These are phyloP conservation scores for Naegleria gruberi DNA, from an alignment of 208 protist genomes.

Conservation along the genomic window DNA sequence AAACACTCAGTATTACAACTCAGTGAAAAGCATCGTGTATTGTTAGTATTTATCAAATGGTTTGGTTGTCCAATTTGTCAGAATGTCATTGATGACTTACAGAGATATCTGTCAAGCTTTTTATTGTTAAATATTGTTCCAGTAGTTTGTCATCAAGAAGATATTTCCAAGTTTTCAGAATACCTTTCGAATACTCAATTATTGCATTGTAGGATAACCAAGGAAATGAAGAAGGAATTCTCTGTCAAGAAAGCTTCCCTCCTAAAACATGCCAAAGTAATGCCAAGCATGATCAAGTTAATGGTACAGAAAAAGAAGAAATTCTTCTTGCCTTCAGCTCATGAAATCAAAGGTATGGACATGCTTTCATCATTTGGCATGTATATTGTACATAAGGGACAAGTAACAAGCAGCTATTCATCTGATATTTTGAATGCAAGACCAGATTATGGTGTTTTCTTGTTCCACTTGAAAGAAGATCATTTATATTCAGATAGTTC, in stretches of 20 bases:
- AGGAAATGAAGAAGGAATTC: background rate
- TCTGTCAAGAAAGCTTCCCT: background rate
- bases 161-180: background rate
- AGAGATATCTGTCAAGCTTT: background rate
- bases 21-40: background rate
- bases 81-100: background rate
- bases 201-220: background rate
- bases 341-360: background rate
- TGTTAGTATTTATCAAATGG: background rate
- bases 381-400: background rate
- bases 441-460: background rate
- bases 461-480: background rate
- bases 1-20: background rate
- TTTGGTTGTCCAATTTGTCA: background rate
- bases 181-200: background rate
- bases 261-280: background rate
- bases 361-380: background rate
- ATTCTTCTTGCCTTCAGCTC: background rate
- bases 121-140: background rate
- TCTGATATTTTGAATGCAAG: background rate
- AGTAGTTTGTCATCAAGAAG: background rate
- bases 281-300: background rate
- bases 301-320: background rate
- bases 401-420: background rate
- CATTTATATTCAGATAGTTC: background rate